These are phyloP conservation scores for Aspergillus caelatus DNA, from an alignment of 2,329 filamentous ascomycete species.

Conservation along the genomic window DNA sequence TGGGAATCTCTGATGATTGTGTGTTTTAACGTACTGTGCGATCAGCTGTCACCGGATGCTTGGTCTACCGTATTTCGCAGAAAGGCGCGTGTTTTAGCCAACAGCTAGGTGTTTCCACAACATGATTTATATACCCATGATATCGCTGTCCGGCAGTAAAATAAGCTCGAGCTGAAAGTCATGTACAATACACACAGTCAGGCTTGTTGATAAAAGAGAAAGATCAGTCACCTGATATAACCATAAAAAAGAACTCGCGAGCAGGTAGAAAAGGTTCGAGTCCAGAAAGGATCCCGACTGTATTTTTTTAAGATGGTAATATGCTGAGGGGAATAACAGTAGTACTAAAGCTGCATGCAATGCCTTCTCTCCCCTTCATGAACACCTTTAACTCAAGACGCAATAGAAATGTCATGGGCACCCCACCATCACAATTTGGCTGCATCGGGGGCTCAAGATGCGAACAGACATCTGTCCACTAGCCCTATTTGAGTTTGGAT, in stretches of 20 bases:
- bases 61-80: background rate
- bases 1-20: slow-evolving; percentile 29
- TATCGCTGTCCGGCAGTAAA: background rate
- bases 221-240: background rate
- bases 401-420: background rate
- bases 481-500: background rate
- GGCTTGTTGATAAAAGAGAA: background rate
- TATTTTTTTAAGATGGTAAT: background rate
- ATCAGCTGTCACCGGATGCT: background rate
- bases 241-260: background rate
- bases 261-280: background rate
- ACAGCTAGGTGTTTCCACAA: background rate
- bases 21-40: background rate
- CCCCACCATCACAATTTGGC: background rate
- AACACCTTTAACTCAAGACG: background rate
- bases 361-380: background rate
- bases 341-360: background rate
- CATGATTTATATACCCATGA: slow-evolving; percentile 3
- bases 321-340: background rate
- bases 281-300: background rate
- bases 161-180: background rate
- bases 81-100: background rate
- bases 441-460: background rate
- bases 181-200: background rate
- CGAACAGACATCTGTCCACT: background rate